These are phyloP conservation scores for Kappamyces sp. DNA, from an alignment of 192 early-diverging fungal species.

Conservation along the genomic window DNA sequence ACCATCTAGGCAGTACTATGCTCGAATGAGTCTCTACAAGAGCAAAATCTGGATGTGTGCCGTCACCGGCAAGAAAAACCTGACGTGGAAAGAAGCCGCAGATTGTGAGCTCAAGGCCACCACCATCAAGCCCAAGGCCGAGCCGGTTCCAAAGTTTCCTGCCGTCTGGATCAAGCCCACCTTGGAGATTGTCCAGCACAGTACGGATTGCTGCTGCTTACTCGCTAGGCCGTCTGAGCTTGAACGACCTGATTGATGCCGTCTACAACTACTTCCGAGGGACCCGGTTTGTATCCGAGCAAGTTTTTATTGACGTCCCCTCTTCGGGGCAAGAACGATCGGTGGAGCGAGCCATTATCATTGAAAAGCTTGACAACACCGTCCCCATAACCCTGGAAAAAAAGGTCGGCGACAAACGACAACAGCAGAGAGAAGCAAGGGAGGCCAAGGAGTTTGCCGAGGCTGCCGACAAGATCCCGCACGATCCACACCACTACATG, in stretches of 20 bases:
- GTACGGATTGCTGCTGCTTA: conserved; percentile 23
- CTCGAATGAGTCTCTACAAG: conserved; percentile 59
- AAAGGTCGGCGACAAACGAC: conserved; percentile 15
- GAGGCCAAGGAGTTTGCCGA: conserved; percentile 2
- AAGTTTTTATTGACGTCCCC: conserved; percentile 29
- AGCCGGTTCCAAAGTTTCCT: conserved; percentile 40
- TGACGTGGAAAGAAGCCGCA: conserved; percentile 79
- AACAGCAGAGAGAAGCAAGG: background rate
- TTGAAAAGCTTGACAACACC: conserved; percentile 7
- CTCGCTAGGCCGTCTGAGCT: conserved; percentile 41
- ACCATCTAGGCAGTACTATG: conserved; percentile 59
- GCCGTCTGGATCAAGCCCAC: conserved; percentile 55
- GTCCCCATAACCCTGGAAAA: conserved; percentile 21
- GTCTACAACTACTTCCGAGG: conserved; percentile 52
- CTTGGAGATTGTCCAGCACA: conserved; percentile 66
- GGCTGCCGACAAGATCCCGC: conserved; percentile 1
- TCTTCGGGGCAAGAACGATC: conserved; percentile 4
- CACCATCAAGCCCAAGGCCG: conserved; percentile 46
- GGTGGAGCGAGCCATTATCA: conserved; percentile 12
- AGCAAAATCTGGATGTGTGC: conserved; percentile 74
- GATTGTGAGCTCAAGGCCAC: conserved; percentile 64
- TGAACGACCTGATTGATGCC: conserved; percentile 58
- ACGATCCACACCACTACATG: conserved; percentile 32
- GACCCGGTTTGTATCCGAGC: conserved; percentile 49
- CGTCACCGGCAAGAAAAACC: conserved; percentile 59